These are phyloP conservation scores for Acmispon strigosus DNA, from an alignment of 306 rosid genomes.

Conservation along the genomic window DNA sequence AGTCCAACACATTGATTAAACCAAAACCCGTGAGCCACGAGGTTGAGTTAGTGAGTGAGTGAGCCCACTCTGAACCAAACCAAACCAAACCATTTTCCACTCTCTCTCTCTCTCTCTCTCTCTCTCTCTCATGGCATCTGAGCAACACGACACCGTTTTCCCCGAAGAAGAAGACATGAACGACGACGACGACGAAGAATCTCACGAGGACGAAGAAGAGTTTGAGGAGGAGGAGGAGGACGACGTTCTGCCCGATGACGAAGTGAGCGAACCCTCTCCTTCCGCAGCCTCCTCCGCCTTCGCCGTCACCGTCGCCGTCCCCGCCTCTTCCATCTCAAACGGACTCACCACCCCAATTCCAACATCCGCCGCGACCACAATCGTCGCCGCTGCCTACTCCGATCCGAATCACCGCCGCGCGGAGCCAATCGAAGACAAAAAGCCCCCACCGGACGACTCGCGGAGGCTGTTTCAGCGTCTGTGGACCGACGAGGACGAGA, in stretches of 20 bases:
- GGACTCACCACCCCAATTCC: constrained; percentile 21
- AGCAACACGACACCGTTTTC: constrained; percentile 64
- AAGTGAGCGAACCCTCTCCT: constrained; percentile 36
- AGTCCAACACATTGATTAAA: background rate
- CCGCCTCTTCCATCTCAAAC: constrained; percentile 24
- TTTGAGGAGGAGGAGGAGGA: constrained; percentile 34
- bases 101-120: background rate
- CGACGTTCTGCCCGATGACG: constrained; percentile 37
- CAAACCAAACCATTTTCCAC: constrained; percentile 6
- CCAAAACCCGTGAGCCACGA: constrained; percentile 3
- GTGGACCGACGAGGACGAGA: constrained; percentile 81
- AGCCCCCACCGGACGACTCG: constrained; percentile 40
- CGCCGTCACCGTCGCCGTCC: constrained; percentile 39
- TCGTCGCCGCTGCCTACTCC: constrained; percentile 14
- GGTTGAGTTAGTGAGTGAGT: background rate
- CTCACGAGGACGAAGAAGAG: constrained; percentile 49
- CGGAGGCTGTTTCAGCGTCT: constrained; percentile 47
- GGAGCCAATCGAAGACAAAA: constrained; percentile 41
- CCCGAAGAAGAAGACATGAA: constrained; percentile 61
- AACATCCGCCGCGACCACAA: constrained; percentile 13
- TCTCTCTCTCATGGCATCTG: constrained; percentile 43
- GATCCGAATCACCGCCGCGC: constrained; percentile 43
- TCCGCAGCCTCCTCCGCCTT: constrained; percentile 30
- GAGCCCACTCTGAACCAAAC: constrained; percentile 5
- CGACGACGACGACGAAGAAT: constrained; percentile 61